Conservation (phyloP, 768 basidiomycete genomes). For the Trichaptum fuscoviolaceum region DNA sequence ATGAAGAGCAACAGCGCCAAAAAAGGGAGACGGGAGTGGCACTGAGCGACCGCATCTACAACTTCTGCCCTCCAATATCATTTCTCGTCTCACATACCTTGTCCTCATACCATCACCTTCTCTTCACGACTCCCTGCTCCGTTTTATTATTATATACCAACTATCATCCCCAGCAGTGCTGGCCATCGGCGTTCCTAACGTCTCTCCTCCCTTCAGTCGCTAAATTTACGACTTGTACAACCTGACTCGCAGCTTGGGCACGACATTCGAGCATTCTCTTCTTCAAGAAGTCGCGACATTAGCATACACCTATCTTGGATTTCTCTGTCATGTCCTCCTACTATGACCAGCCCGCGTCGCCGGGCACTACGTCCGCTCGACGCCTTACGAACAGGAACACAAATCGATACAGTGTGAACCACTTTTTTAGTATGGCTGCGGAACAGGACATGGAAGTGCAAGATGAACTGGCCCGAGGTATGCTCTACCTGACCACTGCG, state of each 20-base stretch:
- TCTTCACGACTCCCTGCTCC: neutral
- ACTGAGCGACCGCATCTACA: neutral
- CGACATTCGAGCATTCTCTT: neutral
- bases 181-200: neutral
- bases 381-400: constrained; percentile 89
- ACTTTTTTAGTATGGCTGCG: constrained; percentile 95
- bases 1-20: neutral
- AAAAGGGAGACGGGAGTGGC: neutral
- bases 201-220: neutral
- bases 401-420: constrained; percentile 94
- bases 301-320: neutral
- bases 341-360: constrained; percentile 54
- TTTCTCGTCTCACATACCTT: neutral
- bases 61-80: neutral
- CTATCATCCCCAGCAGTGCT: neutral
- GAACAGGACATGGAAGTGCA: constrained; percentile 98
- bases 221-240: neutral
- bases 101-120: neutral
- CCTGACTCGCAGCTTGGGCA: neutral
- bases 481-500: constrained; percentile 21
- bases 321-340: constrained; percentile 37
- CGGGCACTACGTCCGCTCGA: constrained; percentile 61
- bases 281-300: neutral
- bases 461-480: constrained; percentile 92
- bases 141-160: neutral